These are phyloP conservation scores for Populus hybrid DNA, from an alignment of 441 rosid genomes.

Conservation along the genomic window DNA sequence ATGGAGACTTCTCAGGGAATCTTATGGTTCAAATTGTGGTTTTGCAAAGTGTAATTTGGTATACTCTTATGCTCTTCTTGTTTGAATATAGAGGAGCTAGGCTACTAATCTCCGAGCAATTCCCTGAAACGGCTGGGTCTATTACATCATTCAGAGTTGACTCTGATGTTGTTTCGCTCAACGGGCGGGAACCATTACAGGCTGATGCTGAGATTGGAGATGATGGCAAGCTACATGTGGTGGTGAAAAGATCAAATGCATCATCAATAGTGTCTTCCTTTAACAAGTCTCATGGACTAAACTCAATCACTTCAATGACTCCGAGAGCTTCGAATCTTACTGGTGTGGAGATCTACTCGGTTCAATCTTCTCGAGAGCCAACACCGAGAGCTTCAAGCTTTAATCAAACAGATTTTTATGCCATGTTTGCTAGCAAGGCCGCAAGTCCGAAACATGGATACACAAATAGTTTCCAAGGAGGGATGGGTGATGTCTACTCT, in stretches of 20 bases:
- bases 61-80: conserved; percentile 74
- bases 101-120: conserved; percentile 68
- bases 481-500: conserved; percentile 61
- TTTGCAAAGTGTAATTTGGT: conserved; percentile 78
- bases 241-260: conserved; percentile 55
- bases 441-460: conserved; percentile 81
- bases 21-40: conserved; percentile 88
- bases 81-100: conserved; percentile 80
- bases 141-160: conserved; percentile 76
- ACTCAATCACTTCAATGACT: conserved; percentile 55
- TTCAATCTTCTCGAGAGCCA: conserved; percentile 76
- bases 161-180: conserved; percentile 71
- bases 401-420: conserved; percentile 74
- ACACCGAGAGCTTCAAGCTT: conserved; percentile 90
- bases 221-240: conserved; percentile 78
- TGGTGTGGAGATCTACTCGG: conserved; percentile 79
- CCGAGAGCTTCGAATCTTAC: conserved; percentile 80
- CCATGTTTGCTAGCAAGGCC: conserved; percentile 73
- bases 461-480: conserved; percentile 45
- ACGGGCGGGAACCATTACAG: conserved; percentile 63
- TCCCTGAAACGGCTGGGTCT: conserved; percentile 71
- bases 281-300: conserved; percentile 64
- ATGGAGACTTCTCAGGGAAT: conserved; percentile 63
- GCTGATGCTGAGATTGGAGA: conserved; percentile 79
- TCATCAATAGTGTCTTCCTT: conserved; percentile 78